Conservation (phyloP, 306 rosid genomes). For the Vicia villosa region DNA sequence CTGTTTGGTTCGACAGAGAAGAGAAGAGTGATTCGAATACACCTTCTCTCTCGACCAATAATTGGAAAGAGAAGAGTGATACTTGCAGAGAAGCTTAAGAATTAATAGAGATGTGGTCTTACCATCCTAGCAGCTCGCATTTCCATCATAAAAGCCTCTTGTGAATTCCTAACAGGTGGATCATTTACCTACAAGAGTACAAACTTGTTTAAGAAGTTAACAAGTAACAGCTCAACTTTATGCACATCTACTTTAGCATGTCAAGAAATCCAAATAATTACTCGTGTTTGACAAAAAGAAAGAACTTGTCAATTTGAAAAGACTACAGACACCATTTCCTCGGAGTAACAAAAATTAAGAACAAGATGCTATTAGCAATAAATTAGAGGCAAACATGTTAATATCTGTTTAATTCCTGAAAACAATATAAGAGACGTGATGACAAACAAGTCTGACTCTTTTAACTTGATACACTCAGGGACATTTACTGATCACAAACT, state of each 20-base stretch:
- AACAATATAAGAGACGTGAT: neutral
- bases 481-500: neutral
- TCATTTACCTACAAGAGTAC: slow-evolving; percentile 68
- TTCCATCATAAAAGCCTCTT: slow-evolving; percentile 92
- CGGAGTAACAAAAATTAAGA: slow-evolving; percentile 3
- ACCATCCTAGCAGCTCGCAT: slow-evolving; percentile 92
- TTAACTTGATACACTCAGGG: slow-evolving; percentile 2
- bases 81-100: slow-evolving; percentile 22
- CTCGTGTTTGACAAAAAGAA: neutral
- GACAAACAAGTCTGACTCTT: neutral
- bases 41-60: too few relatives aligned
- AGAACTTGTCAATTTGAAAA: neutral
- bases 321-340: slow-evolving; percentile 11
- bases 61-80: neutral
- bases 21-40: neutral
- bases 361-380: neutral
- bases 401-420: slow-evolving; percentile 9
- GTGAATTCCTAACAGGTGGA: slow-evolving; percentile 84
- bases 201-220: slow-evolving; percentile 22
- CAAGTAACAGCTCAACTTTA: slow-evolving; percentile 7
- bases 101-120: slow-evolving; percentile 8
- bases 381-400: neutral
- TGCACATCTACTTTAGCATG: neutral
- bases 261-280: neutral
- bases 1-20: neutral